Evolutionary conservation across 1,284 basidiomycete species (phyloP).

Genomic region (Apiotrichum gamsii): DNA sequence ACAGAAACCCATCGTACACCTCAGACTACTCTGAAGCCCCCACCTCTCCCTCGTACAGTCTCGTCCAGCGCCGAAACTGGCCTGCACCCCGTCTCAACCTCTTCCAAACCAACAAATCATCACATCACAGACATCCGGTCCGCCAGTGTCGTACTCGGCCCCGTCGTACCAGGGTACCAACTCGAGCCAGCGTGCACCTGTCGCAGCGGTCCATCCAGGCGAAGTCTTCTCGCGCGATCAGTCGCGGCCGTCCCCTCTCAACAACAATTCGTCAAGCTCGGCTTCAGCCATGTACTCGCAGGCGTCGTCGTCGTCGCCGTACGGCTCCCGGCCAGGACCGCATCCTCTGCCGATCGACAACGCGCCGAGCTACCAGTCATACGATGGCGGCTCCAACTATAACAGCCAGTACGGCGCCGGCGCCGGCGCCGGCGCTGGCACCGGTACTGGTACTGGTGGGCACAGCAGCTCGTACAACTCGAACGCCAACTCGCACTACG

Average conservation of each 20-base stretch:
- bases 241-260: no score
- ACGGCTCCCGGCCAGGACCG: not conserved
- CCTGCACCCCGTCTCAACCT: not conserved
- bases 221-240: not conserved
- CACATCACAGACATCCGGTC: no score
- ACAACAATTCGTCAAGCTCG: no score
- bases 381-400: constrained; percentile 3
- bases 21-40: constrained; percentile 1
- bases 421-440: no score
- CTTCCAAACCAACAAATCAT: no score
- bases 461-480: constrained; percentile 4
- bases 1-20: not conserved
- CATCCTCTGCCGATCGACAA: not conserved
- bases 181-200: no score
- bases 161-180: no score
- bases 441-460: no score
- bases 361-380: constrained; percentile 6
- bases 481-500: no score
- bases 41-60: not conserved
- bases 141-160: no score
- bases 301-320: no score
- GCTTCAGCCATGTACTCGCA: not conserved
- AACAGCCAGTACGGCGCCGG: not conserved
- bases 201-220: not conserved
- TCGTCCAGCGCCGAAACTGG: not conserved